These are phyloP conservation scores for Alisma plantagoaquatica DNA, from an alignment of 106 monocot genomes.

Conservation along the genomic window DNA sequence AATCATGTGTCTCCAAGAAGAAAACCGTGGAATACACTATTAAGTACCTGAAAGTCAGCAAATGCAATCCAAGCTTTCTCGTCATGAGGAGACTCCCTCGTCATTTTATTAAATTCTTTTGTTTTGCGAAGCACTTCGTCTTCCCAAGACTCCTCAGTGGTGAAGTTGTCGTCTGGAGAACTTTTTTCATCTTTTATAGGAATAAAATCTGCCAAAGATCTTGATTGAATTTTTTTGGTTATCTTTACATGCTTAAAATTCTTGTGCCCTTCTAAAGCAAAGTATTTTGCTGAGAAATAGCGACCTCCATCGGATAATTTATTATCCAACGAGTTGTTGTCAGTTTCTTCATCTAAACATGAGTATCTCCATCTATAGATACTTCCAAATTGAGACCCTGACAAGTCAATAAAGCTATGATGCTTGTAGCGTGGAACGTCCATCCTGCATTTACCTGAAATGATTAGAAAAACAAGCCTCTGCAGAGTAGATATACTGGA, in stretches of 20 bases:
- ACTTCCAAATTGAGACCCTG: conserved; percentile 11
- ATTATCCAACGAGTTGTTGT: conserved; percentile 50
- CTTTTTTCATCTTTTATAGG: conserved; percentile 27
- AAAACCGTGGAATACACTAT: neutral
- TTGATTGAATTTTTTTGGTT: conserved; percentile 15
- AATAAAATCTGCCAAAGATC: conserved; percentile 44
- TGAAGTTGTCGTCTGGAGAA: conserved; percentile 6
- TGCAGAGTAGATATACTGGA: too few species aligned
- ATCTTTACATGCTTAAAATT: conserved; percentile 66
- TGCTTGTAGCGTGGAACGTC: conserved; percentile 69
- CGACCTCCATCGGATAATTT: conserved; percentile 61
- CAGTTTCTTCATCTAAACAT: conserved; percentile 37
- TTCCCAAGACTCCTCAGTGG: conserved; percentile 82
- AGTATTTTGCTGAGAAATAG: conserved; percentile 63
- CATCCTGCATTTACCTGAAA: conserved; percentile 46
- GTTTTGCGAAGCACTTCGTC: conserved; percentile 77
- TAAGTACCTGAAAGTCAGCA: conserved; percentile 91
- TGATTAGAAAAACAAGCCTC: neutral
- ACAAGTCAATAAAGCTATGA: conserved; percentile 17
- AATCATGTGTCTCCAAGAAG: neutral
- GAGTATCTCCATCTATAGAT: conserved; percentile 17
- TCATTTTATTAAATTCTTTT: conserved; percentile 80
- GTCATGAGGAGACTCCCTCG: conserved; percentile 77
- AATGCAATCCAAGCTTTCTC: conserved; percentile 82
- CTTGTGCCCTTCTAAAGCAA: conserved; percentile 52